A percentile compares a stretch with the other conserved stretches of the same genome.
Conservation (phyloP, 352 stramenopile species). For the Globisporangium alternatum region DNA sequence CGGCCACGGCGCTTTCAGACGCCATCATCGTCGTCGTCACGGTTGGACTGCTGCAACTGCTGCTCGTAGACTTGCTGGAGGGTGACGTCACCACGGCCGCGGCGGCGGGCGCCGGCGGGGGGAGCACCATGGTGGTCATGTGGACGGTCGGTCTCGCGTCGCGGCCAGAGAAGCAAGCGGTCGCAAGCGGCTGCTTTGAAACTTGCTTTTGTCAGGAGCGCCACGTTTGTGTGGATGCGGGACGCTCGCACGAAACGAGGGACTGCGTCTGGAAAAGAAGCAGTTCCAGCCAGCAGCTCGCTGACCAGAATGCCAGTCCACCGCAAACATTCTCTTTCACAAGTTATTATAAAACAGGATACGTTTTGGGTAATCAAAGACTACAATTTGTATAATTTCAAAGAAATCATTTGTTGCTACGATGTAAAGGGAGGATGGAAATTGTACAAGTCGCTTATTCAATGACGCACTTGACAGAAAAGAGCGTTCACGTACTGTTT, state of each 20-base stretch:
- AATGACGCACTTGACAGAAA: slow-evolving; percentile 7
- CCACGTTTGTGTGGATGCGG: slow-evolving; percentile 3
- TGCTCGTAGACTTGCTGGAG: slow-evolving; percentile 17
- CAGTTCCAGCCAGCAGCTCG: slow-evolving; percentile 7
- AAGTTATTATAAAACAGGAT: neutral
- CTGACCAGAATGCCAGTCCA: slow-evolving; percentile 4
- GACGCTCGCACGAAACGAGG: neutral
- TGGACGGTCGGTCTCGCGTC: neutral
- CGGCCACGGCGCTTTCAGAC: neutral
- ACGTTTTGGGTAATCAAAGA: neutral
- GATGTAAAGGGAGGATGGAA: neutral
- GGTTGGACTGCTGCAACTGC: slow-evolving; percentile 16
- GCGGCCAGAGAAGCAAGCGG: neutral
- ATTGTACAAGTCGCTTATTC: neutral
- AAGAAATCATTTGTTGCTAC: neutral
- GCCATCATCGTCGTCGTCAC: slow-evolving; percentile 13
- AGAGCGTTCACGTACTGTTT: slow-evolving; percentile 5
- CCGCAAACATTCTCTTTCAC: neutral
- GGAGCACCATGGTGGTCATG: slow-evolving; percentile 60
- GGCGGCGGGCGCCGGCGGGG: slow-evolving; percentile 25
- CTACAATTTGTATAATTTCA: neutral
- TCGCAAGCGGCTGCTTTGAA: neutral
- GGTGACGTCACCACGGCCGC: slow-evolving; percentile 18
- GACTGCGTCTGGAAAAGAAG: slow-evolving; percentile 7
- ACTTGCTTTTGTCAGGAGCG: slow-evolving; percentile 2